Evolutionary conservation across 1,139 yeast genomes (phyloP), one percentile per base, ranked within the genome.

Genomic region (Candida dubliniensis): DNA sequence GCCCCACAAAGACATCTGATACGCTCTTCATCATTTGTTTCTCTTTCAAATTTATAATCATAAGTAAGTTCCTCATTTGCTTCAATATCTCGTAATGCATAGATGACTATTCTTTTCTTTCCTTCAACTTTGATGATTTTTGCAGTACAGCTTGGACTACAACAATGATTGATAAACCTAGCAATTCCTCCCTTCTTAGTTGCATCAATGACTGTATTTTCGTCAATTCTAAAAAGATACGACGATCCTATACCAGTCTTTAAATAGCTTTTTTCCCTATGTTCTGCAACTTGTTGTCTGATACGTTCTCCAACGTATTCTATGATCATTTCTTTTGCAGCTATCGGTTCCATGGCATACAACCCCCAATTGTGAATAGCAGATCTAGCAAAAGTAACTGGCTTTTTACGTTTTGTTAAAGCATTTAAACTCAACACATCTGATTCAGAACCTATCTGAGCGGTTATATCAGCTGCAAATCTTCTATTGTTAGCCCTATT

Each of bases 301-400:
- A 95, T 84, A 47, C 95, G 79, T 57, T 93, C 99, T 30, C 99
- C 99, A n/a, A 93, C 98, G 58, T 93, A 93, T 63, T 95, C 99
- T 49, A 95, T 93, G 57, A 93, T 91, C 97, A 93, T 93, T 64
- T 93, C 99, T 54, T 85, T 87, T 1, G 95, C 95, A 11, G 90
- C 87, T 58, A 93, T 93, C 1, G 96, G 96, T 58, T 93, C 98
- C 59, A 88, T 71, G 0, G 99, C 99, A 66, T 90, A 93, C 40
- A 93, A 68, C 0, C 99, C 99, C 99, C 99, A 93, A 59, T 93
- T 90, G 62, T 95, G 99, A 56, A 93, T 93, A 0, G 97, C 95
- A 1, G 98, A 90, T 45, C 99, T 73, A 0, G 98, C 97, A 72
- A 91, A 91, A 13, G 95, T 86, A 10, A 93, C 97, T 0, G 96